phyloP scores from a whole-genome alignment of 192 early-diverging fungal genomes.

The Oehlia diaphana region DNA sequence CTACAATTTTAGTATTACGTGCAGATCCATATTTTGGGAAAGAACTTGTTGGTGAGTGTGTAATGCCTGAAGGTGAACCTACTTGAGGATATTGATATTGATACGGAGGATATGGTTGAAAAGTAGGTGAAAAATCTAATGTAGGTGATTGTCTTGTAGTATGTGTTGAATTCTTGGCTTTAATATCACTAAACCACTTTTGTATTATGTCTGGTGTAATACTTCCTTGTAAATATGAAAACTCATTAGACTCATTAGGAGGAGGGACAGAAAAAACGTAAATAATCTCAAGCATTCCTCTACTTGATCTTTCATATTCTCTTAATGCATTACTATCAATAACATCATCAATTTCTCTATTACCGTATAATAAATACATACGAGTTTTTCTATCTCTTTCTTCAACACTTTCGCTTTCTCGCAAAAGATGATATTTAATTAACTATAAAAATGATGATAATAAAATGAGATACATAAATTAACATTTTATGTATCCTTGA shows the following conservation, averaged over 20 bases:
- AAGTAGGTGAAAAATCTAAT: neutral
- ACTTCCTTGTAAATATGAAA: neutral
- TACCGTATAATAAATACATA: slow-evolving; percentile 17
- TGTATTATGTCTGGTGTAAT: neutral
- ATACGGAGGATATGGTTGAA: too few species aligned
- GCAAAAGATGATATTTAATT: slow-evolving; percentile 9
- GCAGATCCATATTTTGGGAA: neutral
- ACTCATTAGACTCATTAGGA: neutral
- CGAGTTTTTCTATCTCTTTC: neutral
- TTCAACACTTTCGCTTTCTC: neutral
- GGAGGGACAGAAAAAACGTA: neutral
- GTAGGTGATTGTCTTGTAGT: neutral
- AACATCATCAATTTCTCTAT: neutral
- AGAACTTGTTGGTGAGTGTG: neutral
- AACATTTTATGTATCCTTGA: too few species aligned
- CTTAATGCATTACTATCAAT: neutral
- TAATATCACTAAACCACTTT: neutral
- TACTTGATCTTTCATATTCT: neutral
- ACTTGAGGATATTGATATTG: too few species aligned
- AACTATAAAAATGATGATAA: neutral
- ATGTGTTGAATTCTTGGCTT: neutral
- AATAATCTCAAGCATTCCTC: neutral
- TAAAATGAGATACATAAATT: neutral
- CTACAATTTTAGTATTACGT: neutral
- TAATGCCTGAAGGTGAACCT: neutral